Evolutionary conservation across 257 asterid genomes (phyloP), one percentile per base, ranked within the genome.

Genomic region (Orobanche coerulescens): DNA sequence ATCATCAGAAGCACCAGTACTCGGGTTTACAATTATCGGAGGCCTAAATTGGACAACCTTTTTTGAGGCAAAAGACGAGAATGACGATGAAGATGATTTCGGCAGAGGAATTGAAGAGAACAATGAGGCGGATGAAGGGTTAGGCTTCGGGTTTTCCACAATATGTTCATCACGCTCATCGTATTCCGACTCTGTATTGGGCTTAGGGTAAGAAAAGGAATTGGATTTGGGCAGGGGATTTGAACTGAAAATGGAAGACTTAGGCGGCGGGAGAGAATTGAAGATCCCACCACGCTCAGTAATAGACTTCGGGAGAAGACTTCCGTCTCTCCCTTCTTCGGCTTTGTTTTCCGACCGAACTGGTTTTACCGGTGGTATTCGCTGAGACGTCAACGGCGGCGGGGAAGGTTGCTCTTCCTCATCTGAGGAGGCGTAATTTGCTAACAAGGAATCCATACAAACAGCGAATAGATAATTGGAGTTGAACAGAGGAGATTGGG

Each of bases 401-500:
- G 69, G 55, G 5, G 67, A 60, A 18, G 37, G 66, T 22, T 70
- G 49, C 22, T 65, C 83, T 44, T 87, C 96, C 46, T 90, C 98
- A 56, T 85, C 96, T 0, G 96, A 88, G 71, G 98, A 92, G 6
- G 93, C 98, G 69, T 92, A 92, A 66, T 23, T 84, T 2, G 94
- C 88, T 11, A 81, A 64, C 76, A 92, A 64, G 16, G 92, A 81
- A 68, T 90, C 96, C 96, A 87, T 86, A 7, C 59, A 16, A 44
- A 42, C 60, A 58, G 34, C n/a, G 13, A 4, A 22, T 11, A 15
- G 42, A 47, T 18, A 54, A 61, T 64, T 31, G 30, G 42, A 16
- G 62, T 64, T 31, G 30, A 36, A 16, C 58, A 28, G 62, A 28
- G 46, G 48, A 37, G 43, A 37, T 30, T 1, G 42, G 6, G 16